These are phyloP conservation scores for Globisporangium recalcitrans DNA, from an alignment of 352 stramenopile species.

Conservation along the genomic window DNA sequence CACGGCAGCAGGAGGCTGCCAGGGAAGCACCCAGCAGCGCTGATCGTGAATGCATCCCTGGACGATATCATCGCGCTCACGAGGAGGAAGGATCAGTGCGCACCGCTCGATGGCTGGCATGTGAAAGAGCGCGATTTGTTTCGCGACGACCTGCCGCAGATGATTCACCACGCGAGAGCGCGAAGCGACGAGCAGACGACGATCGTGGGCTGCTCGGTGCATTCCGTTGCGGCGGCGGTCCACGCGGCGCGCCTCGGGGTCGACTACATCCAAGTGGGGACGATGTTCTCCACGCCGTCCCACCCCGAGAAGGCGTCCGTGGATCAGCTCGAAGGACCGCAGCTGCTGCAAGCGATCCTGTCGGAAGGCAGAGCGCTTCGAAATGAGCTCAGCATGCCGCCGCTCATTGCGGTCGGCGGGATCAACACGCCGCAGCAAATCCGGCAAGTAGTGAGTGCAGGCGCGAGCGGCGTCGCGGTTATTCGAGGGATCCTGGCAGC, in stretches of 20 bases:
- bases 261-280: constrained; percentile 51
- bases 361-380: not conserved
- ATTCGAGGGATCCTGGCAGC: constrained; percentile 35
- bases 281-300: constrained; percentile 46
- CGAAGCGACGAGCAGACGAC: not conserved
- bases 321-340: constrained; percentile 30
- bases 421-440: constrained; percentile 30
- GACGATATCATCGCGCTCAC: not conserved
- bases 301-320: constrained; percentile 37
- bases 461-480: constrained; percentile 36
- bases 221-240: constrained; percentile 24
- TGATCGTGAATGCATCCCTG: constrained; percentile 18
- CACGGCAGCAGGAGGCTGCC: not conserved
- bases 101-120: constrained; percentile 18
- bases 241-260: constrained; percentile 20
- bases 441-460: constrained; percentile 22
- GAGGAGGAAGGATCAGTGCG: not conserved
- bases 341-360: constrained; percentile 25
- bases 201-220: constrained; percentile 37
- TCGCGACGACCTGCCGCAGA: not conserved
- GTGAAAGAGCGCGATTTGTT: constrained; percentile 25
- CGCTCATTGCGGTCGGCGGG: constrained; percentile 37
- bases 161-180: not conserved
- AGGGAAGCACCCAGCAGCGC: not conserved
- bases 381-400: constrained; percentile 3